Percentiles rank a stretch among this genome's conserved stretches.
Conservation (phyloP, 2,329 filamentous ascomycete genomes). For the Zalaria sp. region DNA sequence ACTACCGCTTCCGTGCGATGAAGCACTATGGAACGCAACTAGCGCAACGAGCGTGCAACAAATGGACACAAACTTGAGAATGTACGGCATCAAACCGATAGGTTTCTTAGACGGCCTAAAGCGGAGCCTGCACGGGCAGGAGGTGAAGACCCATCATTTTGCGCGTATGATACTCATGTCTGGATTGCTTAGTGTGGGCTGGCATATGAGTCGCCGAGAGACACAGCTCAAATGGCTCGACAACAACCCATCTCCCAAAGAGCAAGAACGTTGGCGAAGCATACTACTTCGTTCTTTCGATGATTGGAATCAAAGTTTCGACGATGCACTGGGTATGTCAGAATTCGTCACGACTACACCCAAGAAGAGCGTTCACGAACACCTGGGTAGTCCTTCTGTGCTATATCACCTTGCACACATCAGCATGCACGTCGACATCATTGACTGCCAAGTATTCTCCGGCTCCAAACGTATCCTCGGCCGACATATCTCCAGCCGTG, state of each 20-base stretch:
- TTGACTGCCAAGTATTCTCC: slow-evolving; percentile 88
- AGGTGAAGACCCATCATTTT: slow-evolving; percentile 78
- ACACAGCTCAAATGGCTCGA: slow-evolving; percentile 79
- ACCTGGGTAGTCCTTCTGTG: slow-evolving; percentile 73
- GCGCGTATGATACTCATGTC: slow-evolving; percentile 85
- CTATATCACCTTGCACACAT: slow-evolving; percentile 87
- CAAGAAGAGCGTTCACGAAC: slow-evolving; percentile 34
- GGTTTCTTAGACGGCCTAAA: slow-evolving; percentile 86
- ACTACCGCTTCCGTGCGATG: slow-evolving; percentile 77
- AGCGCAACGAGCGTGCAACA: slow-evolving; percentile 72
- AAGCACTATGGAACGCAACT: slow-evolving; percentile 76
- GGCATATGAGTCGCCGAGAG: slow-evolving; percentile 92
- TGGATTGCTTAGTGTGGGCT: slow-evolving; percentile 78
- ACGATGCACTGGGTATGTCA: slow-evolving; percentile 54
- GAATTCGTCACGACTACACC: slow-evolving; percentile 12
- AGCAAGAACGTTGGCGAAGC: slow-evolving; percentile 78
- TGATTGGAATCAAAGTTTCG: slow-evolving; percentile 81
- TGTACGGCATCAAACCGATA: slow-evolving; percentile 67
- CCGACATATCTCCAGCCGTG: slow-evolving; percentile 65
- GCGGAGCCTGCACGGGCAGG: slow-evolving; percentile 65
- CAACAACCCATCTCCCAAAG: slow-evolving; percentile 64
- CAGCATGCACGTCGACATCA: slow-evolving; percentile 90
- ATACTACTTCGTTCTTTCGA: slow-evolving; percentile 77
- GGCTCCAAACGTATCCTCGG: slow-evolving; percentile 71
- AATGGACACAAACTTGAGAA: slow-evolving; percentile 63